Evolutionary conservation across 805 yeast species (phyloP).

Genomic region (Isabelozyma heimii): DNA sequence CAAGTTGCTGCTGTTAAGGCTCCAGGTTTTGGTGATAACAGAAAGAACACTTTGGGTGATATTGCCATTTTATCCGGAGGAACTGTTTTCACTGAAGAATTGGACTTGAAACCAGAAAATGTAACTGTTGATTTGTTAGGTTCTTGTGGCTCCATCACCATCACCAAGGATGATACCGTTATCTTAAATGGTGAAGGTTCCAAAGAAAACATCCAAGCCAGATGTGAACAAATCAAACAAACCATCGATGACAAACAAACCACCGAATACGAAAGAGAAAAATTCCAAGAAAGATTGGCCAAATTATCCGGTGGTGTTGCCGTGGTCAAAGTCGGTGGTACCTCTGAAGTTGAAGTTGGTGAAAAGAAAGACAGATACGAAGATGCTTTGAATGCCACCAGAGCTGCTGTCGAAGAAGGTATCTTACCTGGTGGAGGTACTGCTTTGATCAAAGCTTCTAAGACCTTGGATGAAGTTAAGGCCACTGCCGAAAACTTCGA

Average conservation of each 20-base stretch:
- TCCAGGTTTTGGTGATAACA: conserved; percentile 99
- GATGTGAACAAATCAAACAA: conserved; percentile 92
- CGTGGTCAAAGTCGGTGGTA: conserved; percentile 94
- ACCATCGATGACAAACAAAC: conserved; percentile 72
- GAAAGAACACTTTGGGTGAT: conserved; percentile 94
- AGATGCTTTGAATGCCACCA: conserved; percentile 96
- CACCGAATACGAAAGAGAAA: conserved; percentile 91
- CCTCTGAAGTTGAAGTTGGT: conserved; percentile 96
- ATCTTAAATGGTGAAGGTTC: conserved; percentile 89
- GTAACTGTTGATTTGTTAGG: conserved; percentile 90
- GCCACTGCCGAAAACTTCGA: conserved; percentile 78
- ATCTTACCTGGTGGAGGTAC: conserved; percentile 99
- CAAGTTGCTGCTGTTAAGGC: conserved; percentile 97
- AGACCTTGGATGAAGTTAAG: conserved; percentile 64
- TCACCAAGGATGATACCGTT: conserved; percentile 95
- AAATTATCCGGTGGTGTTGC: conserved; percentile 98
- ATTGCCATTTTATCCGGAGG: conserved; percentile 94
- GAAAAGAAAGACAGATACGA: conserved; percentile 99
- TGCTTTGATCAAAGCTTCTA: conserved; percentile 90
- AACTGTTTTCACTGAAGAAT: conserved; percentile 86
- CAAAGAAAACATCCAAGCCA: conserved; percentile 72
- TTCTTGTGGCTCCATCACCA: conserved; percentile 83
- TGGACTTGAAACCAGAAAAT: conserved; percentile 92
- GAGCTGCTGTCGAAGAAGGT: conserved; percentile 99
- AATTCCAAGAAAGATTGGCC: conserved; percentile 95